Base-by-base conservation (phyloP, 345 rosid species). In the Anacardium occidentale region DNA sequence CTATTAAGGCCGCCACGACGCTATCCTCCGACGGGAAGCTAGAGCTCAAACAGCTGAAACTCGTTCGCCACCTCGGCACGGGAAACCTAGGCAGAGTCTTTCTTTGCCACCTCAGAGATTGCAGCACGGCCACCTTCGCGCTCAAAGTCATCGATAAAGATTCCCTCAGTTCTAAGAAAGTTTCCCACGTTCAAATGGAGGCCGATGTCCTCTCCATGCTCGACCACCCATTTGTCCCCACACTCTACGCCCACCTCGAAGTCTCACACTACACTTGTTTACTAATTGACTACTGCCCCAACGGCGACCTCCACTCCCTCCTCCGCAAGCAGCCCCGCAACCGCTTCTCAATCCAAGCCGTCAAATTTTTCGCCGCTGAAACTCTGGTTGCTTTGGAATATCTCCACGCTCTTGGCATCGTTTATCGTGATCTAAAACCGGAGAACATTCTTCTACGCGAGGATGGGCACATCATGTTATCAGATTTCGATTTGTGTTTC, bases 381-480 rank as follows among this genome's bases (percentile, higher is more conserved):
- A 90, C 89, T 5, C 84, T 94, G 54, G 91, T 89, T 44, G 96
- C 97, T 18, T 72, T 94, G 40, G 96, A 91, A 57, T 91, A 90
- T 68, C 90, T 94, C 10, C 98, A 94, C 80, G 94, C 93, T 11
- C 85, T 89, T 70, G 97, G 97, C n/a, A 81, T 94, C 18, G 90
- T 89, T 0, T 94, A 89, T 85, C 79, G 97, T 3, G 98, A 94
- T 80, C 40, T 34, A 7, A 34, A 34, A 34, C 40, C 40, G 40
- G 40, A 94, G 37, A 94, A 94, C 86, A 81, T 94, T 62, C 80
- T 94, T 78, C 72, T 94, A 17, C 92, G 93, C 0, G 89, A 83
- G 44, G 87, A 89, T 54, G 98, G 97, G 42, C 98, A 94, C 81
- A 83, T 94, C 54, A 91, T 93, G 86, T 76, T 94, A 74, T 85